These are phyloP conservation scores for Fusarium continuum DNA, from an alignment of 2,329 filamentous ascomycete genomes.

Conservation along the genomic window DNA sequence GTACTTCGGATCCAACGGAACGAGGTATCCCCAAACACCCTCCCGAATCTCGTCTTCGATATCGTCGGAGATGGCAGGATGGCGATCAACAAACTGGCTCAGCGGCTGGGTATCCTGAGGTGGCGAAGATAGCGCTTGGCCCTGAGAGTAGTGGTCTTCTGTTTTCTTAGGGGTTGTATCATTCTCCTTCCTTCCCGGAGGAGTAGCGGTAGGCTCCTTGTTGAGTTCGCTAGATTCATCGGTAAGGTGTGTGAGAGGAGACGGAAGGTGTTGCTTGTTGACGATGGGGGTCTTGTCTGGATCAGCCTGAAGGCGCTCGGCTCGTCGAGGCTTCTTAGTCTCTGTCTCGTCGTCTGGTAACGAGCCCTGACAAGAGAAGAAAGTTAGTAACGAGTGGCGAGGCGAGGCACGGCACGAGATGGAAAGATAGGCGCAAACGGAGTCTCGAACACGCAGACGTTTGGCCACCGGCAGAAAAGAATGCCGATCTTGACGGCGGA, in stretches of 20 bases:
- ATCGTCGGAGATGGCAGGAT: constrained; percentile 77
- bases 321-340: constrained; percentile 85
- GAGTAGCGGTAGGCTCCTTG: constrained; percentile 78
- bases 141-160: constrained; percentile 58
- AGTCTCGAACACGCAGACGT: neutral
- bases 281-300: constrained; percentile 67
- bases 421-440: constrained; percentile 11
- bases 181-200: constrained; percentile 67
- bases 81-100: constrained; percentile 77
- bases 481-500: constrained; percentile 6
- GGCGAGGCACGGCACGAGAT: constrained; percentile 18
- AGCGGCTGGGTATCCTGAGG: constrained; percentile 71
- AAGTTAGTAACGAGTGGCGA: constrained; percentile 36
- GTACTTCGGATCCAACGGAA: constrained; percentile 78
- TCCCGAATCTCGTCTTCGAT: constrained; percentile 84
- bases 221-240: constrained; percentile 66
- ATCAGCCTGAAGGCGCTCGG: constrained; percentile 72
- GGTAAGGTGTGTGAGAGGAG: constrained; percentile 74
- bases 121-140: constrained; percentile 63
- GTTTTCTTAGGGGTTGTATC: constrained; percentile 62
- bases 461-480: constrained; percentile 5
- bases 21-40: constrained; percentile 94
- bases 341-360: constrained; percentile 71
- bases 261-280: constrained; percentile 77
- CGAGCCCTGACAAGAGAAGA: constrained; percentile 63